Evolutionary conservation across 2,329 filamentous ascomycete genomes (phyloP).

Genomic region (Trichophyton benhamiae): DNA sequence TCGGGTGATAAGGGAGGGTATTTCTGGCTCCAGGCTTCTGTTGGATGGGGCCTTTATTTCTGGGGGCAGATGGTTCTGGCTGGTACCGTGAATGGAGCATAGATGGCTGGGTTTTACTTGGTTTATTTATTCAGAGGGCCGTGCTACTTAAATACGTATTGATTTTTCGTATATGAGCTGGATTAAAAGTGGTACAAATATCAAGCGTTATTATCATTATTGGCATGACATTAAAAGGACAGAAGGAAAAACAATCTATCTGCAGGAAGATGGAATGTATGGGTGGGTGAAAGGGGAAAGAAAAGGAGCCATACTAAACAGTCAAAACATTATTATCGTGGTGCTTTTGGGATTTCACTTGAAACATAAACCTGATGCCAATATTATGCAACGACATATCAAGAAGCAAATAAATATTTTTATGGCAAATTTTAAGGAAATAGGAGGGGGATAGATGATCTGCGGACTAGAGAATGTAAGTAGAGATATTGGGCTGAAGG

Average conservation of each 20-base stretch:
- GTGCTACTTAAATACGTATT: background rate
- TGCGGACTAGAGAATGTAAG: too few species aligned
- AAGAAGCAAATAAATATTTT: background rate
- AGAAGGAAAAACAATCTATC: background rate
- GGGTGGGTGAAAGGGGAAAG: background rate
- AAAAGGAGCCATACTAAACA: background rate
- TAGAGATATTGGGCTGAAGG: too few species aligned
- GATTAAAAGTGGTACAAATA: background rate
- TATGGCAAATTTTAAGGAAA: background rate
- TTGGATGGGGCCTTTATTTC: conserved; percentile 20
- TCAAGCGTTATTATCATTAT: background rate
- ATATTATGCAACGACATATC: conserved; percentile 1
- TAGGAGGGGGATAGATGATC: background rate
- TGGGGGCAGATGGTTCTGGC: conserved; percentile 22
- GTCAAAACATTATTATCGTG: background rate
- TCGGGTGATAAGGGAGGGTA: conserved; percentile 4
- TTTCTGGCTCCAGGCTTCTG: conserved; percentile 12
- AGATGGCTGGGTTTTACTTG: background rate
- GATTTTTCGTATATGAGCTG: background rate
- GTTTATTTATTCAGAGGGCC: background rate
- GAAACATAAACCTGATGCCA: background rate
- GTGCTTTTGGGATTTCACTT: background rate
- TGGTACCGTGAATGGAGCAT: conserved; percentile 9
- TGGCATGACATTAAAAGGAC: background rate
- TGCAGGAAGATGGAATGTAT: background rate